phyloP scores from a whole-genome alignment of 2,329 filamentous ascomycete species.

The Aspergillus sclerotialis region DNA sequence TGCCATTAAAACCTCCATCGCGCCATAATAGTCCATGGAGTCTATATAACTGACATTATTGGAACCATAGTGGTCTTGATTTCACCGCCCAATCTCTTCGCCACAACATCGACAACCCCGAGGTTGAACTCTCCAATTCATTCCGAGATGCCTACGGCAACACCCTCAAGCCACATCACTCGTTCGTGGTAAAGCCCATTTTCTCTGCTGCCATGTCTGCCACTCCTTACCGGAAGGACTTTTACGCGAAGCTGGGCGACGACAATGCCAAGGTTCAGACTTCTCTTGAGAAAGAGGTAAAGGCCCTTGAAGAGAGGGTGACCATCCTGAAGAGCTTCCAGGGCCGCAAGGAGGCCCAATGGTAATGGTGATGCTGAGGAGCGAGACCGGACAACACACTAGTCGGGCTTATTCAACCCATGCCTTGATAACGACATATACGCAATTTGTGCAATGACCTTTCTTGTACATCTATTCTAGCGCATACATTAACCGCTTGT shows the following conservation, averaged over 20 bases:
- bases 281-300: slow-evolving; percentile 65
- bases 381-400: no score
- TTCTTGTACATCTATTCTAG: no score
- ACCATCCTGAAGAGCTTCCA: slow-evolving; percentile 64
- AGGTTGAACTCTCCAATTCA: slow-evolving; percentile 72
- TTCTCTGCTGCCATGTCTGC: slow-evolving; percentile 91
- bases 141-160: slow-evolving; percentile 79
- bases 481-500: no score
- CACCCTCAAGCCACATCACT: slow-evolving; percentile 89
- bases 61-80: slow-evolving; percentile 66
- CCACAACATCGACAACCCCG: slow-evolving; percentile 62
- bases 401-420: no score
- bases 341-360: slow-evolving; percentile 46
- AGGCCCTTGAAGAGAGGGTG: slow-evolving; percentile 70
- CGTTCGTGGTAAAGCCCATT: slow-evolving; percentile 80
- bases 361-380: slow-evolving; percentile 19
- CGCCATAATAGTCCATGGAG: no score
- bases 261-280: slow-evolving; percentile 49
- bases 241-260: slow-evolving; percentile 72
- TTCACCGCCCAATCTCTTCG: slow-evolving; percentile 84
- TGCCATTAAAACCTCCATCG: no score
- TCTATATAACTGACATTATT: slow-evolving; percentile 1
- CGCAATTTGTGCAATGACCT: no score
- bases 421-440: no score
- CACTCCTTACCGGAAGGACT: slow-evolving; percentile 87